phyloP scores from a whole-genome alignment of 2,329 filamentous ascomycete species.

The Cercospora nicotianae region DNA sequence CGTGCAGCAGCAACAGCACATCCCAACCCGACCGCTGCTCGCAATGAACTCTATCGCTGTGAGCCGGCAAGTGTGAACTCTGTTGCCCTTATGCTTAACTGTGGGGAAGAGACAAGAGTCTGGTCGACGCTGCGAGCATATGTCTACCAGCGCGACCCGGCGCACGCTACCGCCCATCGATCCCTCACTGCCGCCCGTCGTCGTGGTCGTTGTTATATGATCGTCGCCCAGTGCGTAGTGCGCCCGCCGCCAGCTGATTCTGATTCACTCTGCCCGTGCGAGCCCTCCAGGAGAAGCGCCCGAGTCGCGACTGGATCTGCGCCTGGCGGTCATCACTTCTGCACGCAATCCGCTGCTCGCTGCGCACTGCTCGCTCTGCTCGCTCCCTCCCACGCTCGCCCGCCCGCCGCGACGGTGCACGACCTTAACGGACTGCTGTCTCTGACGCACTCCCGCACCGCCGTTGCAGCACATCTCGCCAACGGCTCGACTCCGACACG shows the following conservation, averaged over 20 bases:
- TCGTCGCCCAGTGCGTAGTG: not conserved
- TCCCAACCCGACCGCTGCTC: constrained; percentile 31
- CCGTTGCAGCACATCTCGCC: constrained; percentile 9
- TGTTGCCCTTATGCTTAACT: constrained; percentile 36
- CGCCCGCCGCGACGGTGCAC: not conserved
- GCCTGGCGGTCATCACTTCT: not conserved
- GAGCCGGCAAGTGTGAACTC: constrained; percentile 34
- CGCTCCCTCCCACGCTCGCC: constrained; percentile 12
- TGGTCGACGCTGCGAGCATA: constrained; percentile 3
- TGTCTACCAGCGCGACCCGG: not conserved
- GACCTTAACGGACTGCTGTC: constrained; percentile 7
- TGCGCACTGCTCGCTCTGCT: not conserved
- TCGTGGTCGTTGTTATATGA: not conserved
- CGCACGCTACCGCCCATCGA: not conserved
- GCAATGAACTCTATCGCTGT: constrained; percentile 31
- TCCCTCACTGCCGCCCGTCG: not conserved
- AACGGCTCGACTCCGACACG: constrained; percentile 17
- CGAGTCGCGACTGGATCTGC: constrained; percentile 6
- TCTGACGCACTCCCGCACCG: constrained; percentile 13
- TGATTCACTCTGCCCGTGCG: not conserved
- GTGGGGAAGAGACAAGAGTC: constrained; percentile 25
- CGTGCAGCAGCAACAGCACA: constrained; percentile 19
- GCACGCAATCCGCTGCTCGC: not conserved
- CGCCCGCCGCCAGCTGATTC: not conserved
- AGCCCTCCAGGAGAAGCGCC: not conserved